These are phyloP conservation scores for Prunus salicina DNA, from an alignment of 306 rosid genomes.

Conservation along the genomic window DNA sequence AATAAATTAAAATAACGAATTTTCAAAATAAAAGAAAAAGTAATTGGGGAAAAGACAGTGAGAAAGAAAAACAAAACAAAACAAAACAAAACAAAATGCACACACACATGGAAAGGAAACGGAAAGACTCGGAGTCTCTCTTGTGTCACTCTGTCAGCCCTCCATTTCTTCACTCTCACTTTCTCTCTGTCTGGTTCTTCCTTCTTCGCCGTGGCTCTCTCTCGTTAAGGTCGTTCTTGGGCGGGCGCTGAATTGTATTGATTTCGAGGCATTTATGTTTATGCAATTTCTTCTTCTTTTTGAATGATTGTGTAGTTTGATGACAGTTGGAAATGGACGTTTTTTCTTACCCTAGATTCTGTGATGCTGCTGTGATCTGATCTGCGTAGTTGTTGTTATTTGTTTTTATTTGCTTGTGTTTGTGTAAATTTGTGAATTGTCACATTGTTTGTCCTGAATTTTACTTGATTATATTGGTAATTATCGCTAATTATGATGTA, in stretches of 20 bases:
- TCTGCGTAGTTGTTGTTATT: constrained; percentile 23
- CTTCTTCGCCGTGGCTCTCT: constrained; percentile 22
- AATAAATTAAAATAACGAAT: no score
- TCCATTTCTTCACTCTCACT: constrained; percentile 1
- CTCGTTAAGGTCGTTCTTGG: constrained; percentile 21
- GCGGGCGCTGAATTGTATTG: constrained; percentile 4
- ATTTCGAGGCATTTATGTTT: constrained; percentile 8
- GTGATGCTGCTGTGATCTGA: constrained; percentile 51
- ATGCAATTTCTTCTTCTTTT: neutral
- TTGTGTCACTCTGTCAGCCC: constrained; percentile 20
- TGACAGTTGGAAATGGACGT: constrained; percentile 23
- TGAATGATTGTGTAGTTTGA: constrained; percentile 1
- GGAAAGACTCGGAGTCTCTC: constrained; percentile 39
- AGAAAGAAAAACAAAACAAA: neutral
- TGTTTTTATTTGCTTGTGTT: neutral
- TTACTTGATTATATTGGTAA: neutral
- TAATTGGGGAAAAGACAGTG: neutral
- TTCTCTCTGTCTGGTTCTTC: constrained; percentile 8
- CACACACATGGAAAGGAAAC: constrained; percentile 39
- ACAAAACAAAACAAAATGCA: neutral
- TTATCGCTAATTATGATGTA: neutral
- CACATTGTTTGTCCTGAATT: constrained; percentile 7
- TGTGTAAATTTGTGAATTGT: neutral
- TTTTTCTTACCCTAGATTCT: constrained; percentile 45
- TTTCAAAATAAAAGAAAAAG: neutral